These are phyloP conservation scores for Nemophila menziesii DNA, from an alignment of 257 asterid species.

Conservation along the genomic window DNA sequence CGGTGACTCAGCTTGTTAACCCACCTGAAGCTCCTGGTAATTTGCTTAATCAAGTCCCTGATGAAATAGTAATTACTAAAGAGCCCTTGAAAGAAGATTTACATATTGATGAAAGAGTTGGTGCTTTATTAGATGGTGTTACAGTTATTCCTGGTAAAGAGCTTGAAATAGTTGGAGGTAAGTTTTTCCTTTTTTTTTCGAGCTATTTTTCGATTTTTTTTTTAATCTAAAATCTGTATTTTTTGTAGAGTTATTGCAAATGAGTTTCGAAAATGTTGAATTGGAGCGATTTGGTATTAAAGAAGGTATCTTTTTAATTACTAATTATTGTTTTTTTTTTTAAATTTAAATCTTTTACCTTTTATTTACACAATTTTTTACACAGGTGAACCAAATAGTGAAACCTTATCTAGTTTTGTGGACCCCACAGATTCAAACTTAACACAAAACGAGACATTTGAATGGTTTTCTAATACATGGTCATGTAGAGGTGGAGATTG, in stretches of 20 bases:
- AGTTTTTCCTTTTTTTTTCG: conserved; percentile 11
- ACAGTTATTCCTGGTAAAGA: conserved; percentile 66
- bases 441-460: conserved; percentile 35
- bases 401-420: background rate
- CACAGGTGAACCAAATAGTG: background rate
- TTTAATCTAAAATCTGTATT: conserved; percentile 5
- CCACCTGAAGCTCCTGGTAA: conserved; percentile 99
- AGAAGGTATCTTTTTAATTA: conserved; percentile 42
- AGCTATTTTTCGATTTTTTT: conserved; percentile 8
- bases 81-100: conserved; percentile 35
- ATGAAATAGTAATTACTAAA: conserved; percentile 23
- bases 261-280: conserved; percentile 41
- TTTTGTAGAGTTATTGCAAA: conserved; percentile 64
- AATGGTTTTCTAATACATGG: conserved; percentile 61
- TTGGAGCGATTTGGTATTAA: conserved; percentile 46
- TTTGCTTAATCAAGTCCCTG: conserved; percentile 24
- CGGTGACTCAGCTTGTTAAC: conserved; percentile 71
- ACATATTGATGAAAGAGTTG: conserved; percentile 67
- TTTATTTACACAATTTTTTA: too few relatives aligned
- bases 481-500: conserved; percentile 94
- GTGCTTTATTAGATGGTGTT: conserved; percentile 54
- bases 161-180: conserved; percentile 72
- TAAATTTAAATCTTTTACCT: too few relatives aligned
- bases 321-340: conserved; percentile 1
- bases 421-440: too few relatives aligned